A percentile compares a stretch with the other conserved stretches of the same genome.
Conservation (phyloP, 257 asterid genomes). For the Striga asiatica region DNA sequence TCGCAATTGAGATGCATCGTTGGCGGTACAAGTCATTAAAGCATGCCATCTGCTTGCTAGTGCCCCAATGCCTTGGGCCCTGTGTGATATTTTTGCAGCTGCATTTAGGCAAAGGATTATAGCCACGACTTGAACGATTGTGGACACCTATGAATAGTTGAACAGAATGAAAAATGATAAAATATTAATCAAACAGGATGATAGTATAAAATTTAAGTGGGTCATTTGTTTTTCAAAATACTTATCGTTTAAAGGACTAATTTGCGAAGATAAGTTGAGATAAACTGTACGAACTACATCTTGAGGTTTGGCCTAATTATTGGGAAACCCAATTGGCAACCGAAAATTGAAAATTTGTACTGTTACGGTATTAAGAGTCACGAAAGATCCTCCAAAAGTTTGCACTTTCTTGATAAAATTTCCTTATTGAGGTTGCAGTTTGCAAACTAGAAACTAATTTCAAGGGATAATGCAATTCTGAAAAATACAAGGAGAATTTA, state of each 20-base stretch:
- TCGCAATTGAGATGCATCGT: slow-evolving; percentile 31
- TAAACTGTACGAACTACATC: no score
- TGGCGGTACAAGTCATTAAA: slow-evolving; percentile 42
- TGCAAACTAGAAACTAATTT: not conserved
- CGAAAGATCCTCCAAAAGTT: not conserved
- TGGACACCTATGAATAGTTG: slow-evolving; percentile 37
- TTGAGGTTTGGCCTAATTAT: no score
- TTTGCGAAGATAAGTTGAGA: no score
- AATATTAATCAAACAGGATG: not conserved
- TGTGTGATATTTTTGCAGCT: slow-evolving; percentile 73
- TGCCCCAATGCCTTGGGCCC: slow-evolving; percentile 68
- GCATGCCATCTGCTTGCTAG: slow-evolving; percentile 74
- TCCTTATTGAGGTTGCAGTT: not conserved
- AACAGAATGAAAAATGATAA: not conserved
- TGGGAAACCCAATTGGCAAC: no score
- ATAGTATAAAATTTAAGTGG: no score
- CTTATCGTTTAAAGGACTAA: no score
- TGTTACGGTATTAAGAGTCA: not conserved
- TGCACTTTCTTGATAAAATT: not conserved
- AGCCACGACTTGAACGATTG: slow-evolving; percentile 63
- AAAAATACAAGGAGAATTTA: not conserved
- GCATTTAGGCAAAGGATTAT: slow-evolving; percentile 60
- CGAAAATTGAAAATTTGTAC: no score
- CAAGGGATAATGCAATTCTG: not conserved
- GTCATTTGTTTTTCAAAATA: no score